Evolutionary conservation across 306 rosid species (phyloP).

Genomic region (Cucurbita argyrosperma): DNA sequence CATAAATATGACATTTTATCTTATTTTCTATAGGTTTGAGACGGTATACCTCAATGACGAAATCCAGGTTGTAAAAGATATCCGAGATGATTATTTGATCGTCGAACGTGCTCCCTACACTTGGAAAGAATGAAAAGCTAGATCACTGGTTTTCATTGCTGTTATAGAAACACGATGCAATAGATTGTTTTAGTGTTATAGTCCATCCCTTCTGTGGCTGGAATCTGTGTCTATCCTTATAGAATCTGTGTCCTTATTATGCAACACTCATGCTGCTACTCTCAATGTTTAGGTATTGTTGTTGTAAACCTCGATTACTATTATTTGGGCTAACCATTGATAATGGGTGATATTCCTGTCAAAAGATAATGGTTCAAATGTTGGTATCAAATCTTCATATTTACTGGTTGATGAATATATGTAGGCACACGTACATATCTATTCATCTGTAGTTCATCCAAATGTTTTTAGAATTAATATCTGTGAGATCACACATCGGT

Average conservation of each 20-base stretch:
- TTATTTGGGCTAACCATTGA: too few relatives aligned
- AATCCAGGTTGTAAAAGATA: conserved; percentile 67
- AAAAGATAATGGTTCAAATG: too few relatives aligned
- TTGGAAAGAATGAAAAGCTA: conserved; percentile 56
- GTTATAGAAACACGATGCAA: neutral
- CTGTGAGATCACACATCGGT: too few relatives aligned
- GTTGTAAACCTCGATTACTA: too few relatives aligned
- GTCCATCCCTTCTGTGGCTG: too few relatives aligned
- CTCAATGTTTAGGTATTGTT: neutral
- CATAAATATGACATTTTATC: neutral
- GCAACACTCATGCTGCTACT: neutral
- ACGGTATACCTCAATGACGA: conserved; percentile 57
- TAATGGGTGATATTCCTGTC: too few relatives aligned
- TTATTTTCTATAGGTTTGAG: conserved; percentile 42
- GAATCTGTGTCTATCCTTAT: neutral
- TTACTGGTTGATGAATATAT: too few relatives aligned
- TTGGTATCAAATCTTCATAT: too few relatives aligned
- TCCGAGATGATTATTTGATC: conserved; percentile 73
- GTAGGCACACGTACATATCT: too few relatives aligned
- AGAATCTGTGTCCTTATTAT: neutral
- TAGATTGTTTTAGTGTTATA: neutral
- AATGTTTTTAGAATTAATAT: too few relatives aligned
- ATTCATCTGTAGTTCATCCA: too few relatives aligned
- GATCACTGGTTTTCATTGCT: neutral
- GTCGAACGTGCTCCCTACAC: conserved; percentile 60